Evolutionary conservation across 1,284 basidiomycete genomes (phyloP).

Genomic region (Ceratobasidium sp.): DNA sequence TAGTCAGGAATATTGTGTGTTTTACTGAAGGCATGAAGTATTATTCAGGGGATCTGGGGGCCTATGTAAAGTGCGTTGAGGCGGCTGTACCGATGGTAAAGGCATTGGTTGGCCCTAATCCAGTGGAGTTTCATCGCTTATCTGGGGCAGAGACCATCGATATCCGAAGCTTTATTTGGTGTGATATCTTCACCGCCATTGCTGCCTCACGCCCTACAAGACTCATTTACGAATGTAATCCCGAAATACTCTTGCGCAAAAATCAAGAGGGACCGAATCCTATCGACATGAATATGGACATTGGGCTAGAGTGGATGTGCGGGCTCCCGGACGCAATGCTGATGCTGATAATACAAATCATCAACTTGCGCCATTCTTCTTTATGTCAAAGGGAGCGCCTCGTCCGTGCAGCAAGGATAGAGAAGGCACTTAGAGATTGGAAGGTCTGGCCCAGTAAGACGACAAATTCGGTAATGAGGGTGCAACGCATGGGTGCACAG

Average conservation of each 20-base stretch:
- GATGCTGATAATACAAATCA: slow-evolving; percentile 4
- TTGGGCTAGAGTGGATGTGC: slow-evolving; percentile 19
- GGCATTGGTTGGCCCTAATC: slow-evolving; percentile 4
- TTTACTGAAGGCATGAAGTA: background rate
- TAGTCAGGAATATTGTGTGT: too few relatives aligned
- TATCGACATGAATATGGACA: background rate
- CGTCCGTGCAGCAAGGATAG: slow-evolving; percentile 1
- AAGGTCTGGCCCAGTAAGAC: slow-evolving; percentile 6
- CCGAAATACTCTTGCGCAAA: background rate
- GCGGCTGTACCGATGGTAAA: slow-evolving; percentile 7
- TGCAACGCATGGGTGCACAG: slow-evolving; percentile 25
- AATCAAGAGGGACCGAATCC: slow-evolving; percentile 5
- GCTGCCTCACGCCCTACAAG: slow-evolving; percentile 6
- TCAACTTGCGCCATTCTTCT: slow-evolving; percentile 4
- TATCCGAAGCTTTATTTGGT: slow-evolving; percentile 9
- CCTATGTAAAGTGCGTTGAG: slow-evolving; percentile 11
- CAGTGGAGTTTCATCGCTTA: slow-evolving; percentile 8
- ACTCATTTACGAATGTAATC: slow-evolving; percentile 1
- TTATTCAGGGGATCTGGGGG: slow-evolving; percentile 9
- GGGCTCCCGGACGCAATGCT: slow-evolving; percentile 11
- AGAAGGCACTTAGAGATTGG: slow-evolving; percentile 13
- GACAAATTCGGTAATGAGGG: slow-evolving; percentile 5
- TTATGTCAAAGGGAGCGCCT: background rate
- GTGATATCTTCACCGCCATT: slow-evolving; percentile 21
- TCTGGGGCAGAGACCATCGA: slow-evolving; percentile 11